Evolutionary conservation across 148 eudicot genomes (phyloP), one percentile per base, ranked within the genome.

Genomic region (Agrostemma githago): DNA sequence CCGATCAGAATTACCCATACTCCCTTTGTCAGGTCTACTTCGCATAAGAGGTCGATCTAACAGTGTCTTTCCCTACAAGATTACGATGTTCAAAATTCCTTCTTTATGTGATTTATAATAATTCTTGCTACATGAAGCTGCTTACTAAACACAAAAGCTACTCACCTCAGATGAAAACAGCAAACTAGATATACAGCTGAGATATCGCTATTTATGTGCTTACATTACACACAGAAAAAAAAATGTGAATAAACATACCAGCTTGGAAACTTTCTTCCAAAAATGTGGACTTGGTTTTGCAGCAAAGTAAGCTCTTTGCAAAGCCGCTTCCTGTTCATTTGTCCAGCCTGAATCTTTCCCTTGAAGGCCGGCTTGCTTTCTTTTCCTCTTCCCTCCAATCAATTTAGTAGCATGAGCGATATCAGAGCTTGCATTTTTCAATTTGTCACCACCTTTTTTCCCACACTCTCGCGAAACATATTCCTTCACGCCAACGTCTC

Each of bases 271-370:
- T 67, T 75, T 90, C 85, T 90, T 95, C 97, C 97, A 92, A 79
- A 92, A 90, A 19, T 78, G 82, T 43, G 98, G 96, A n/a, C 96
- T 95, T 40, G 97, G 97, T 78, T 87, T 92, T 14, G 90, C 90
- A 43, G 86, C 78, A 60, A 85, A 84, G 82, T 86, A 92, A 85
- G 97, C 97, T 72, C 80, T 86, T 73, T 88, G 89, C 82, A 95
- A 76, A 4, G 93, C 92, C 75, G 72, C 61, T 72, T 90, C 93
- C 82, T 92, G 97, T 57, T 89, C 92, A 72, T 84, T 73, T 19
- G 88, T 88, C 99, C 99, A 95, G 17, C 89, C 93, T 53, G 62
- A 54, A 73, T 78, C 59, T 17, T 34, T 70, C 75, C 74, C 86
- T 70, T 66, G 71, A 75, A 71, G 34, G 68, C 76, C 80, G 37